Conservation (phyloP, 139 green algal genomes). For the Auxenochlorella pyrenoidosa region DNA sequence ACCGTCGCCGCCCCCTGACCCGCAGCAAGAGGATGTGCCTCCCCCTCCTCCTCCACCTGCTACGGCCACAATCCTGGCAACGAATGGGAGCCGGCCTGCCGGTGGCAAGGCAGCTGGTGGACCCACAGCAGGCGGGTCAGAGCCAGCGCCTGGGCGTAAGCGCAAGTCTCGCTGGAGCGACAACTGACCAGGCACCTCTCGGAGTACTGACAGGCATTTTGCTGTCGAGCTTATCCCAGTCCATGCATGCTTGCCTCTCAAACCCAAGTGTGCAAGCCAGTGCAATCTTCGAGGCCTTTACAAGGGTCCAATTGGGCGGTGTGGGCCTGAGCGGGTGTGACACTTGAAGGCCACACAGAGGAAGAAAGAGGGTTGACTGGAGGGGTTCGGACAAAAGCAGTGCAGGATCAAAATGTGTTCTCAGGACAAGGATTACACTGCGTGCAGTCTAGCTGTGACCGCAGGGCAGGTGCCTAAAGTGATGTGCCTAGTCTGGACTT, state of each 20-base stretch:
- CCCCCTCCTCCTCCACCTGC: not conserved
- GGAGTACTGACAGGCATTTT: not conserved
- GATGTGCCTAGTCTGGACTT: not conserved
- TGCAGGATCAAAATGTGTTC: not conserved
- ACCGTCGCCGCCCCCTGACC: not conserved
- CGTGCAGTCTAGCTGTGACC: too few species aligned
- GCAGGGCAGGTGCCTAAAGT: not conserved
- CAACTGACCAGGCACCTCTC: not conserved
- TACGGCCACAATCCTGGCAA: not conserved
- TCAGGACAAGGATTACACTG: not conserved
- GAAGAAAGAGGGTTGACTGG: too few species aligned
- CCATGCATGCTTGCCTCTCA: too few species aligned
- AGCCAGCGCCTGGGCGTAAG: not conserved
- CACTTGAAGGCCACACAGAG: not conserved
- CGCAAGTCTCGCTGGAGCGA: slow-evolving; percentile 25
- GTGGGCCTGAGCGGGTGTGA: not conserved
- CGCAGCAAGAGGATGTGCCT: not conserved
- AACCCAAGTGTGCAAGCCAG: too few species aligned
- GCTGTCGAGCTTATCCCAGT: not conserved
- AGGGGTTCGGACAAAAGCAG: too few species aligned
- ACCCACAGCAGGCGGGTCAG: not conserved
- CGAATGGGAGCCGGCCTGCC: not conserved
- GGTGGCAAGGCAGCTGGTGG: not conserved
- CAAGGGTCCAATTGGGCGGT: not conserved
- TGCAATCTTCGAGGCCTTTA: not conserved